Percentiles rank a stretch among this genome's conserved stretches.
Conservation (phyloP, 805 yeast genomes). For the Cyberlindnera misumaiensis region DNA sequence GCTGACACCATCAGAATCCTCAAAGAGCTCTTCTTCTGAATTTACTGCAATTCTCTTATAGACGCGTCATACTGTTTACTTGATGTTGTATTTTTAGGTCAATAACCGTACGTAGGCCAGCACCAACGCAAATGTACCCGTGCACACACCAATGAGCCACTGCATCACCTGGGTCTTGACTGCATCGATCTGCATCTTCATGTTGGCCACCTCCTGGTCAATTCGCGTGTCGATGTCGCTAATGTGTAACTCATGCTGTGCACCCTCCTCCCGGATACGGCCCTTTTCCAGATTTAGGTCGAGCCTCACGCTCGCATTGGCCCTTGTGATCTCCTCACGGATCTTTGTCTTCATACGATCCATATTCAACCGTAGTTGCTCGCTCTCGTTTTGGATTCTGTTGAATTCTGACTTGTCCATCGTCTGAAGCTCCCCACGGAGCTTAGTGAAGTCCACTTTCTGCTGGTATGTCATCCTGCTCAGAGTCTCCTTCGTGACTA, state of each 20-base stretch:
- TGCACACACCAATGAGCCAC: conserved; percentile 97
- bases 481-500: conserved; percentile 81
- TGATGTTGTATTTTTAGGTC: conserved; percentile 30
- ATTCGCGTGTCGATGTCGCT: conserved; percentile 93
- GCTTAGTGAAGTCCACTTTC: conserved; percentile 91
- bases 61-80: too few species aligned
- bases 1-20: conserved; percentile 82
- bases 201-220: conserved; percentile 90
- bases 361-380: conserved; percentile 71
- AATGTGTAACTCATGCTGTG: conserved; percentile 86
- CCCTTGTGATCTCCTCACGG: conserved; percentile 86
- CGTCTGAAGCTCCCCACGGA: conserved; percentile 85
- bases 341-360: conserved; percentile 80
- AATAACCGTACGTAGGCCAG: conserved; percentile 85
- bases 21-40: conserved; percentile 60
- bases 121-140: conserved; percentile 94
- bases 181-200: conserved; percentile 90
- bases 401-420: conserved; percentile 84
- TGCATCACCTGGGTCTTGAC: conserved; percentile 97
- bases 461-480: conserved; percentile 88
- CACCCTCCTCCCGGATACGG: conserved; percentile 87
- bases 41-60: neutral
- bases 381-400: conserved; percentile 79
- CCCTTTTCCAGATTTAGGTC: conserved; percentile 94
- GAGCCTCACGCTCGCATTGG: conserved; percentile 82